Conservation (phyloP, 805 yeast species). For the Priceomyces carsonii region DNA sequence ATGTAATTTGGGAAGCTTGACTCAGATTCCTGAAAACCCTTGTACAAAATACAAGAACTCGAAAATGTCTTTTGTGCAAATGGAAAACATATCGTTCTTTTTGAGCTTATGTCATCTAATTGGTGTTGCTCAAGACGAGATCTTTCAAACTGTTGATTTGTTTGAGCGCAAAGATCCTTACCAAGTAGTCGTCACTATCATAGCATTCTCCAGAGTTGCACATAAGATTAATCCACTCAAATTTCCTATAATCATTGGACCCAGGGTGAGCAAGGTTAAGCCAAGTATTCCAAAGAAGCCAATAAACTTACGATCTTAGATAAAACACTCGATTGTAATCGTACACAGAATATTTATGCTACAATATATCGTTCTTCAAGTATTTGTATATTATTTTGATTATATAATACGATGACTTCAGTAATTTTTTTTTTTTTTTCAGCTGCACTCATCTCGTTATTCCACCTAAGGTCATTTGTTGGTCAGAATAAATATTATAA, state of each 20-base stretch:
- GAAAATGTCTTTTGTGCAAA: slow-evolving; percentile 70
- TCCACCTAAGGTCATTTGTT: no score
- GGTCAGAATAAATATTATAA: no score
- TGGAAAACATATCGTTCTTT: slow-evolving; percentile 83
- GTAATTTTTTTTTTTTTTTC: slow-evolving; percentile 4
- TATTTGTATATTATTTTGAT: no score
- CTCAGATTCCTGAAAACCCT: slow-evolving; percentile 27
- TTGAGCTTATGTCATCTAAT: slow-evolving; percentile 57
- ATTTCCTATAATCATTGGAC: slow-evolving; percentile 38
- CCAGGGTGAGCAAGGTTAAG: slow-evolving; percentile 45
- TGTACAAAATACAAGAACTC: slow-evolving; percentile 55
- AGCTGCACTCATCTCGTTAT: slow-evolving; percentile 6
- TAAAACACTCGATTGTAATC: no score
- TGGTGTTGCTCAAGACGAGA: slow-evolving; percentile 79
- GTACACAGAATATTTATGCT: no score
- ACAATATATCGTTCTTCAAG: no score
- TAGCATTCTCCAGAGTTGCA: slow-evolving; percentile 71
- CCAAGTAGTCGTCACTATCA: slow-evolving; percentile 71
- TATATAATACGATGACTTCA: no score
- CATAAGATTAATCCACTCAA: slow-evolving; percentile 36
- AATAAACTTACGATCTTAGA: slow-evolving; percentile 25
- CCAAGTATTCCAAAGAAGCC: slow-evolving; percentile 62
- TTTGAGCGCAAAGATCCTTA: slow-evolving; percentile 76
- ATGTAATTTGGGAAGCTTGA: slow-evolving; percentile 33
- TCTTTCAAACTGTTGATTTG: slow-evolving; percentile 76